A percentile compares a stretch with the other conserved stretches of the same genome.
Evolutionary conservation across 1,284 basidiomycete species (phyloP).

Genomic region (Sanghuangporus weigelae): DNA sequence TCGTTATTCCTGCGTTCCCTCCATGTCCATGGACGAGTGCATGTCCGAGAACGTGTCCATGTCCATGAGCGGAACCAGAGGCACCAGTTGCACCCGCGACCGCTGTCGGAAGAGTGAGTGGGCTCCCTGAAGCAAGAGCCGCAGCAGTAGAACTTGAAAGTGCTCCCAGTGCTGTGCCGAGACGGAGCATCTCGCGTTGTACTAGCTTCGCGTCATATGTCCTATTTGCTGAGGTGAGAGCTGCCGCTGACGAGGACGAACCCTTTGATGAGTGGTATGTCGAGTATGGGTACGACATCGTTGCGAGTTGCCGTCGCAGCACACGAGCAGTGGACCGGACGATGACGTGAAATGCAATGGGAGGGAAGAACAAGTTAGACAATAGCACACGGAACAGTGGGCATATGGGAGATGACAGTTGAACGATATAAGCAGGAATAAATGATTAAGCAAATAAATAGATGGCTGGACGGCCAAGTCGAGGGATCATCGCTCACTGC

Average conservation of each 20-base stretch:
- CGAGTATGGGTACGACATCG: neutral
- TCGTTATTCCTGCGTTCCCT: conserved; percentile 9
- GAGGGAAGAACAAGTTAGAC: neutral
- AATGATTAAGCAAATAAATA: neutral
- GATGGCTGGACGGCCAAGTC: neutral
- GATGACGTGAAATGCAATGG: neutral
- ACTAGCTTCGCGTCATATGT: conserved; percentile 21
- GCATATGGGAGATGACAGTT: neutral
- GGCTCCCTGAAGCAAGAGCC: conserved; percentile 32
- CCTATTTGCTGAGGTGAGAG: conserved; percentile 14
- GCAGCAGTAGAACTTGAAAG: conserved; percentile 16
- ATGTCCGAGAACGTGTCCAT: neutral
- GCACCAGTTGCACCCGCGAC: conserved; percentile 22
- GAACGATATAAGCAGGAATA: neutral
- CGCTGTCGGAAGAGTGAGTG: conserved; percentile 28
- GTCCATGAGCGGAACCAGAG: conserved; percentile 5
- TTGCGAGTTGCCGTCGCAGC: neutral
- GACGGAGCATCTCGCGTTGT: conserved; percentile 20
- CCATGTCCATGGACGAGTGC: conserved; percentile 26
- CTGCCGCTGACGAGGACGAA: conserved; percentile 8
- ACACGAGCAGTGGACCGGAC: neutral
- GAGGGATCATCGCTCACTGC: neutral
- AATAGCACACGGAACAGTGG: neutral
- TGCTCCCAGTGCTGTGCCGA: conserved; percentile 14
- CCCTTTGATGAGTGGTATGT: conserved; percentile 6